Conservation (phyloP, 2,329 filamentous ascomycete species). For the Pestalotiopsis sp. region DNA sequence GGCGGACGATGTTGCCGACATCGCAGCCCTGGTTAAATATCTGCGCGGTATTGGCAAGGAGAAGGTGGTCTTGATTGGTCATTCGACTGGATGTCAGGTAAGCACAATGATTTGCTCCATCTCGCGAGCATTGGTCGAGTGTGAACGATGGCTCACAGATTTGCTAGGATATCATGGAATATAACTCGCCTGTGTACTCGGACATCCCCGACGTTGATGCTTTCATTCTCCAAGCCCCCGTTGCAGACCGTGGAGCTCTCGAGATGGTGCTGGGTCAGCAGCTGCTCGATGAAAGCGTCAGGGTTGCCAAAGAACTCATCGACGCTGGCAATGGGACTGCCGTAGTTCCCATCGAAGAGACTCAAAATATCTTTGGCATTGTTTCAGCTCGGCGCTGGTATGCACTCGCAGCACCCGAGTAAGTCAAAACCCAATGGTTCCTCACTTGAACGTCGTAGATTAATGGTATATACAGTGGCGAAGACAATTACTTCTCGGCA, state of each 20-base stretch:
- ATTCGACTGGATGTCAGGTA: conserved; percentile 63
- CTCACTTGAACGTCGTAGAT: background rate
- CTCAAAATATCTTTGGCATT: conserved; percentile 43
- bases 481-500: conserved; percentile 58
- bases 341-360: conserved; percentile 51
- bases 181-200: conserved; percentile 46
- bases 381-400: conserved; percentile 57
- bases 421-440: conserved; percentile 24
- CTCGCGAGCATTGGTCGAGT: background rate
- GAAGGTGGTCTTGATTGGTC: conserved; percentile 59
- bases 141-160: background rate
- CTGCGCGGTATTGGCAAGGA: conserved; percentile 52
- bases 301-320: conserved; percentile 57
- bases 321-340: conserved; percentile 55
- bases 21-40: conserved; percentile 55
- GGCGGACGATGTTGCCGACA: conserved; percentile 55
- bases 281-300: conserved; percentile 46
- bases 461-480: conserved; percentile 50
- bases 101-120: background rate
- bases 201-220: conserved; percentile 65
- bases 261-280: conserved; percentile 45
- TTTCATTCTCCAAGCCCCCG: conserved; percentile 78
- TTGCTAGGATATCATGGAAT: conserved; percentile 59
- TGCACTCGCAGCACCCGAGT: conserved; percentile 55
- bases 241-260: conserved; percentile 75